Evolutionary conservation across 2,329 filamentous ascomycete genomes (phyloP), one percentile per base, ranked within the genome.

Genomic region (Conoideocrella luteorostrata): DNA sequence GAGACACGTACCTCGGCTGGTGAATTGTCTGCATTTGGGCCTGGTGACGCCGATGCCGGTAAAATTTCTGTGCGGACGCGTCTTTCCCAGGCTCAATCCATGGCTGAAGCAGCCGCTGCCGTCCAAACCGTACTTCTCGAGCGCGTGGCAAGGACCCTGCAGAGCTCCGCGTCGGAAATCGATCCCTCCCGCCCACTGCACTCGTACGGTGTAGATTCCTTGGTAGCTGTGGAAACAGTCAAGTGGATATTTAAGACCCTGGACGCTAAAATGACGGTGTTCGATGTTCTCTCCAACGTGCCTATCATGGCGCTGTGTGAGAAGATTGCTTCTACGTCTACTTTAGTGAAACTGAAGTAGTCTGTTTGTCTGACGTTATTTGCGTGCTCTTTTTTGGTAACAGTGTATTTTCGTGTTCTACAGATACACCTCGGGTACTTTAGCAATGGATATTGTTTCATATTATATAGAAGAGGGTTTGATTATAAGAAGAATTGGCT

Each of bases 241-340:
- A 70, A 68, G 54, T 69, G 63, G 53, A 66, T 67, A 52, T 65
- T 73, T 49, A 63, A 73, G 53, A 65, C 68, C 2, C 32, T 34
- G 6, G 32, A 34, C 13, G 32, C 32, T 17, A 34, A 34, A 18
- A 5, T 34, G 32, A 34, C 32, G n/a, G 32, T 34, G 32, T 34
- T 34, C 12, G 32, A 34, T 34, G n/a, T 34, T 34, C 32, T 34
- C 6, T 34, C 32, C 32, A 34, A 34, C n/a, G n/a, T 18, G 32
- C 12, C 32, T 2, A 18, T 34, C 15, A 18, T 13, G 5, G 32
- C 15, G 5, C 4, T 34, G 15, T 34, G 32, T 18, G 32, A 34
- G 32, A 34, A 34, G 32, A 34, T 34, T 34, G 32, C 32, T 5
- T 17, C 32, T 11, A 34, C n/a, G n/a, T 34, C 32, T 34, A 34